These are phyloP conservation scores for Solanum microdontum DNA, from an alignment of 257 asterid genomes.

Conservation along the genomic window DNA sequence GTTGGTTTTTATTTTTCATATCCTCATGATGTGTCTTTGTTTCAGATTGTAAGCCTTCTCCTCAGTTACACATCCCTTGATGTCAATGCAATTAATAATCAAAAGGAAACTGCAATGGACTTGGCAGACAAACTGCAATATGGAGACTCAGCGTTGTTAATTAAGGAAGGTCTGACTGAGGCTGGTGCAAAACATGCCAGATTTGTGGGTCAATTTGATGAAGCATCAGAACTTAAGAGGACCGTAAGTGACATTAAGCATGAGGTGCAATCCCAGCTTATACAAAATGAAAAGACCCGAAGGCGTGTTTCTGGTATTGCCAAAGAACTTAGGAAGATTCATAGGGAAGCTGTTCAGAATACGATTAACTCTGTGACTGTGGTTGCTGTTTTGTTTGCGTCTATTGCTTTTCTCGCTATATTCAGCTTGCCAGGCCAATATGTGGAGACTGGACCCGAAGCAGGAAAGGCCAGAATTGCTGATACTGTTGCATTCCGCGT, in stretches of 20 bases:
- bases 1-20: background rate
- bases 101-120: constrained; percentile 89
- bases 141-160: constrained; percentile 54
- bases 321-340: constrained; percentile 89
- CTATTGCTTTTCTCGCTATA: constrained; percentile 83
- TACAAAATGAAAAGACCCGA: constrained; percentile 82
- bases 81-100: constrained; percentile 64
- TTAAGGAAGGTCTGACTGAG: constrained; percentile 54
- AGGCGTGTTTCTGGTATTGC: constrained; percentile 91
- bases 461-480: constrained; percentile 46
- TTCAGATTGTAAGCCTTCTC: constrained; percentile 64
- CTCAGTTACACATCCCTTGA: constrained; percentile 49
- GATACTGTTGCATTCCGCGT: constrained; percentile 47
- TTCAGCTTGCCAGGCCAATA: constrained; percentile 91
- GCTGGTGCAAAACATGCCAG: constrained; percentile 88
- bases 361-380: constrained; percentile 87
- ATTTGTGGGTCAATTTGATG: constrained; percentile 52
- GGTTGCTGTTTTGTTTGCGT: constrained; percentile 86
- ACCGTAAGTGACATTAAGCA: constrained; percentile 94
- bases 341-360: constrained; percentile 86
- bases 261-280: constrained; percentile 87
- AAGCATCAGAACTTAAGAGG: constrained; percentile 72
- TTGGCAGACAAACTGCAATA: constrained; percentile 87
- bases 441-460: constrained; percentile 29
- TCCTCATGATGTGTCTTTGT: background rate